Evolutionary conservation across 768 basidiomycete genomes (phyloP).

Genomic region (Krasilnikovozyma curviuscula): DNA sequence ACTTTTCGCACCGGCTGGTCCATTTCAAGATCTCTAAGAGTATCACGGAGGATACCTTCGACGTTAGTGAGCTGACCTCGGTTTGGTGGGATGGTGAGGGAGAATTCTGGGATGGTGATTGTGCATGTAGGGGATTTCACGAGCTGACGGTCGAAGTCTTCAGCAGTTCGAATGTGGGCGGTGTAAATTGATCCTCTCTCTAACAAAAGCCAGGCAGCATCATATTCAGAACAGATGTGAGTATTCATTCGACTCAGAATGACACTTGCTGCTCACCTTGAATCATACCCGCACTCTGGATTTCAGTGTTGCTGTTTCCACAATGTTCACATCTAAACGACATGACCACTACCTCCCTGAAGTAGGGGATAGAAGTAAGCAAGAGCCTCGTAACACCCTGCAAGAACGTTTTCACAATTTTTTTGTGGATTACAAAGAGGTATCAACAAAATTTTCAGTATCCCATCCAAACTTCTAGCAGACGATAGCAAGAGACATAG

Average conservation of each 20-base stretch:
- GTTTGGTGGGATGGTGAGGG: slow-evolving; percentile 68
- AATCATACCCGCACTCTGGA: slow-evolving; percentile 72
- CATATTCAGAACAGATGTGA: background rate
- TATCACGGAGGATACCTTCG: slow-evolving; percentile 73
- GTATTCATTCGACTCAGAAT: background rate
- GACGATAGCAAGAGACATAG: background rate
- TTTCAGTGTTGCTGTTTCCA: slow-evolving; percentile 74
- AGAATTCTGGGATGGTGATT: slow-evolving; percentile 64
- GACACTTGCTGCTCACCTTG: slow-evolving; percentile 38
- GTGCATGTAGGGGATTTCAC: slow-evolving; percentile 72
- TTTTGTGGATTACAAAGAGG: too few species aligned
- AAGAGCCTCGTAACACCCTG: slow-evolving; percentile 78
- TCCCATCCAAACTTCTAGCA: too few species aligned
- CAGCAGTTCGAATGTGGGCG: slow-evolving; percentile 46
- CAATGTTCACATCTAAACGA: slow-evolving; percentile 93
- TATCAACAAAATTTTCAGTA: too few species aligned
- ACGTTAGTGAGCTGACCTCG: slow-evolving; percentile 91
- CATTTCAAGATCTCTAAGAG: slow-evolving; percentile 53
- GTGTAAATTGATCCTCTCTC: slow-evolving; percentile 74
- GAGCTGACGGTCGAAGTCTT: slow-evolving; percentile 79
- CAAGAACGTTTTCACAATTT: too few species aligned
- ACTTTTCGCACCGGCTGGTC: slow-evolving; percentile 59
- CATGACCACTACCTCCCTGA: slow-evolving; percentile 85
- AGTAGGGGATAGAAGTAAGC: slow-evolving; percentile 84
- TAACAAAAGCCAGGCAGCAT: slow-evolving; percentile 23